Base-by-base conservation (phyloP, 164 flowering plant species). In the Vitis vinifera region DNA sequence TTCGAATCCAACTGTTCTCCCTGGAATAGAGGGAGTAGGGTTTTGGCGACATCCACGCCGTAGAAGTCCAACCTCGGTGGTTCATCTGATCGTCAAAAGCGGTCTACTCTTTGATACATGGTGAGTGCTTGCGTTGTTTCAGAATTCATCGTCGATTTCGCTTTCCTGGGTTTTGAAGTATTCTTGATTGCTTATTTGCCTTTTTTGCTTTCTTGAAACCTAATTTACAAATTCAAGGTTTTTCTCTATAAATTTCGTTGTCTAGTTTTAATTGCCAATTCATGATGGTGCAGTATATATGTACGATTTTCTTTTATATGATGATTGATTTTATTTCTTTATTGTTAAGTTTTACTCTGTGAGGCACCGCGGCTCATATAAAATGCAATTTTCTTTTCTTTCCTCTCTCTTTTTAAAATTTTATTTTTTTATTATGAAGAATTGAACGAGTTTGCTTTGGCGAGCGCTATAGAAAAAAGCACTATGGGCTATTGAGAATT, bases 71-170 rank as follows among this genome's bases (percentile, higher is more conserved):
- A 31, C 8, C 13, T 17, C 6, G 48, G 10, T 10, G 66, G 5
- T 17, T 16, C 11, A 9, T 48, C 15, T 63, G 66, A 48, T 63
- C 53, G 66, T 9, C 27, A 57, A 19, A 16, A 15, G 53, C 17
- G 6, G 4, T 10, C 2, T 16, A n/a, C 66, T 16, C 13, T 8
- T 49, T 37, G 48, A 52, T 37, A 47, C 51, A 17, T 8, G 19
- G 50, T 59, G 56, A 12, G 16, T 68, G 17, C 11, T 53, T 8
- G 7, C 12, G 2, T 48, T 63, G 14, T 16, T 13, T 16, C 30
- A 17, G 64, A 61, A 63, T 63, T 63, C 53, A 7, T 63, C 66
- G 53, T 62, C 19, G 59, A 61, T 61, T 75, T 19, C 70, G 13
- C 17, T 63, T 47, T 16, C 10, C 11, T 31, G 55, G 59, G 68